Conservation (phyloP, 2,329 filamentous ascomycete species). For the Parastagonospora nodorum region DNA sequence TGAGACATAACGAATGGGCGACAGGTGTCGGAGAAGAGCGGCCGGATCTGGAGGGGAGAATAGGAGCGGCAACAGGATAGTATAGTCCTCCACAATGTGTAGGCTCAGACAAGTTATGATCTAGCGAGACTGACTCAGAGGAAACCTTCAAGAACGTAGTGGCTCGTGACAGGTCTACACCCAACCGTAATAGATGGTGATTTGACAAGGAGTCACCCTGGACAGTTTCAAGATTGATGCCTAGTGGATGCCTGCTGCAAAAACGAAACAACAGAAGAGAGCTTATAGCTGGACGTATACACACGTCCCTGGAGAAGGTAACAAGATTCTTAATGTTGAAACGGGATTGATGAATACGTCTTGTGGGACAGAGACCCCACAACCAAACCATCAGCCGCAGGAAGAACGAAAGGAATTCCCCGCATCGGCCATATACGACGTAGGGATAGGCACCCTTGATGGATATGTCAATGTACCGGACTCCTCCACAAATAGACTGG, state of each 20-base stretch:
- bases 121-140: no score
- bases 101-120: no score
- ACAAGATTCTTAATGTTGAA: no score
- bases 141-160: not conserved
- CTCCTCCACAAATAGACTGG: slow-evolving; percentile 13
- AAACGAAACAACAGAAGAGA: not conserved
- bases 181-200: not conserved
- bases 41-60: not conserved
- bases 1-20: slow-evolving; percentile 26
- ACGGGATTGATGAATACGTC: slow-evolving; percentile 23
- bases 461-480: slow-evolving; percentile 24
- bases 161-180: no score
- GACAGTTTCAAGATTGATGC: slow-evolving; percentile 19
- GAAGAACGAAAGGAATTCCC: slow-evolving; percentile 12
- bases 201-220: slow-evolving; percentile 13
- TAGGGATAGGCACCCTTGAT: slow-evolving; percentile 24
- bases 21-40: not conserved
- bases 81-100: no score
- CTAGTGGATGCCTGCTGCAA: slow-evolving; percentile 4
- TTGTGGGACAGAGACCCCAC: slow-evolving; percentile 14
- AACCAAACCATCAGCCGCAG: slow-evolving; percentile 17
- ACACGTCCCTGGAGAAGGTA: no score
- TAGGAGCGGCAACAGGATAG: no score
- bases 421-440: slow-evolving; percentile 24
- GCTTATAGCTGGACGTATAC: no score